Base-by-base conservation (phyloP, 163 green algal genomes). In the Trebouxiophyceae sp. region DNA sequence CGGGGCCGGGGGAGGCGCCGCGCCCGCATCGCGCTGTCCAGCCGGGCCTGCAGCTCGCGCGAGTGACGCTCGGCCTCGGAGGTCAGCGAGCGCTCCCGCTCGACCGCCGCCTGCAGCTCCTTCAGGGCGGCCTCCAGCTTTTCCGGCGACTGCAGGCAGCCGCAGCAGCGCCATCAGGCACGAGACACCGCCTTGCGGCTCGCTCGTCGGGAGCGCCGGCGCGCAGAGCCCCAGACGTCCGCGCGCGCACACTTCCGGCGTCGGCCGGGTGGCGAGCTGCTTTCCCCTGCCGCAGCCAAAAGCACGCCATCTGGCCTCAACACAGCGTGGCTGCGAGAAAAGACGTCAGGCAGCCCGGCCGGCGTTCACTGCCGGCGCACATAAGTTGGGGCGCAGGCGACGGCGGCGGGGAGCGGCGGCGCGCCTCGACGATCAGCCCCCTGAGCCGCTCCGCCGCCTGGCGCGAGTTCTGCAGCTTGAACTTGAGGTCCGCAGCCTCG, bases 341-440 rank as follows among this genome's bases (percentile, higher is more conserved):
- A n/a, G n/a, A n/a, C n/a, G n/a, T n/a, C n/a, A n/a, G n/a, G n/a
- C n/a, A n/a, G n/a, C n/a, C n/a, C n/a, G n/a, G n/a, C n/a, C n/a
- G n/a, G n/a, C n/a, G n/a, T n/a, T n/a, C n/a, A n/a, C n/a, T n/a
- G n/a, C n/a, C n/a, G n/a, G n/a, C n/a, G n/a, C n/a, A n/a, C n/a
- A n/a, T n/a, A n/a, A n/a, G n/a, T n/a, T n/a, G n/a, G n/a, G n/a
- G n/a, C n/a, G n/a, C n/a, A n/a, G n/a, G n/a, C n/a, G n/a, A n/a
- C n/a, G n/a, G n/a, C n/a, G n/a, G n/a, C n/a, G n/a, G n/a, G n/a
- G n/a, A n/a, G n/a, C n/a, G n/a, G 8, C 20, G n/a, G 5, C 54
- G 46, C 57, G 84, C 84, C 81, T 86, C 77, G 12, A 93, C 87
- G 33, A 96, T 83, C 68, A 91, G 79, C 26, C 78, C 69, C 31